Evolutionary conservation across 331 rosid genomes (phyloP).

Genomic region (Stylosanthes scabra): DNA sequence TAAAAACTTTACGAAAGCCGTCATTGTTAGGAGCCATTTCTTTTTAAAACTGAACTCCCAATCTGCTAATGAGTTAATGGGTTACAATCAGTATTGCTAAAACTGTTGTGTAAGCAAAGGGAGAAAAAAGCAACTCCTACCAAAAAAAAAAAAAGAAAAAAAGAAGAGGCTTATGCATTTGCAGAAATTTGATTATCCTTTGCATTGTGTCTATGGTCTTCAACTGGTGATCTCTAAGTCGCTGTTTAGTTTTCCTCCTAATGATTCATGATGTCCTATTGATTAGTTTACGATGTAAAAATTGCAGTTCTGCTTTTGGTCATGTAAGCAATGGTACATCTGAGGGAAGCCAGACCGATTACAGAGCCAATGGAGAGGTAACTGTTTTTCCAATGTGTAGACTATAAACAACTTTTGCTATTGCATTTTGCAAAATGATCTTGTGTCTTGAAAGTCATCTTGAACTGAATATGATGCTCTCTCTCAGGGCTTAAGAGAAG

Average conservation of each 20-base stretch:
- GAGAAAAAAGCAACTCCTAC: too few relatives aligned
- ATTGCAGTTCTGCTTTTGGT: conserved; percentile 64
- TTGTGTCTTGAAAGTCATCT: conserved; percentile 33
- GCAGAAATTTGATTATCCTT: conserved; percentile 1
- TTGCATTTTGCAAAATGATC: conserved; percentile 30
- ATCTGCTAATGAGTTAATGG: too few relatives aligned
- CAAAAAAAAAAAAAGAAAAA: too few relatives aligned
- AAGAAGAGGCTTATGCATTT: not conserved
- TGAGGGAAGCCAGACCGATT: conserved; percentile 54
- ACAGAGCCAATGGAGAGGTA: conserved; percentile 92
- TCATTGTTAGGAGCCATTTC: not conserved
- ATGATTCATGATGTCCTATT: conserved; percentile 25
- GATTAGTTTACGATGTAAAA: conserved; percentile 33
- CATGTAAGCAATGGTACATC: conserved; percentile 46
- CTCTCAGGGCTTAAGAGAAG: conserved; percentile 91
- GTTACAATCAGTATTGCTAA: too few relatives aligned
- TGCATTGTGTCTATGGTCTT: conserved; percentile 16
- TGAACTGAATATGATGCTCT: conserved; percentile 41
- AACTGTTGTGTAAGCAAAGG: conserved; percentile 1
- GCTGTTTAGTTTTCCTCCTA: conserved; percentile 33
- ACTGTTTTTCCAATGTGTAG: too few relatives aligned
- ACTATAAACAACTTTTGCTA: too few relatives aligned
- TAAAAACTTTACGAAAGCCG: conserved; percentile 8
- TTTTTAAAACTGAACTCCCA: conserved; percentile 17
- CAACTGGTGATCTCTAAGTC: conserved; percentile 30